These are phyloP conservation scores for Leishmania turanica DNA, from an alignment of 208 protist species.

Conservation along the genomic window DNA sequence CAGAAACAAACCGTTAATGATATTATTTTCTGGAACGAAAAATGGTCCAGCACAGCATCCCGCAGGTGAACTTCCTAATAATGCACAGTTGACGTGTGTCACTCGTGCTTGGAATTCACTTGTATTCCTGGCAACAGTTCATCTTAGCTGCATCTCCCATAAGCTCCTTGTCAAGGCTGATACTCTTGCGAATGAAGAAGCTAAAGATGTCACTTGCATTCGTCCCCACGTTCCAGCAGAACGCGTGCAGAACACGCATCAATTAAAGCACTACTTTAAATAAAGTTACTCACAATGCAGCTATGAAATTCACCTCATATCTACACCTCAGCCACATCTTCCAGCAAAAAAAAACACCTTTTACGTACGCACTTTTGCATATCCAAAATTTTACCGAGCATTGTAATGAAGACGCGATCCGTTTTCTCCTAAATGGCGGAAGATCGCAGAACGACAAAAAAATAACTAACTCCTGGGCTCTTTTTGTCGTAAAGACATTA, in stretches of 20 bases:
- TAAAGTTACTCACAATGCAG: not conserved
- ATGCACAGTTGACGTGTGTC: not conserved
- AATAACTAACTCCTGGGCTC: no score
- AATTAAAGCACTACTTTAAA: not conserved
- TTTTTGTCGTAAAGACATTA: no score
- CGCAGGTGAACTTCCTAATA: not conserved
- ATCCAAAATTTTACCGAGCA: not conserved
- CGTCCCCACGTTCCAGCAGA: not conserved
- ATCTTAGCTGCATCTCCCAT: not conserved
- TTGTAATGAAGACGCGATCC: not conserved
- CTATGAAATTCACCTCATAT: not conserved
- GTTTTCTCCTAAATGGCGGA: not conserved
- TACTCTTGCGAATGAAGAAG: not conserved
- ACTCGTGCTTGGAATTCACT: not conserved
- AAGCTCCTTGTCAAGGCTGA: not conserved
- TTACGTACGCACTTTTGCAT: not conserved
- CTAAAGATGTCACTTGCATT: not conserved
- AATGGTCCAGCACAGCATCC: not conserved
- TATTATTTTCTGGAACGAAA: not conserved
- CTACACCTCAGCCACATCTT: not conserved
- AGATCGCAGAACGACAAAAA: no score
- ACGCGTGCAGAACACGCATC: not conserved
- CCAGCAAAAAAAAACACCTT: not conserved
- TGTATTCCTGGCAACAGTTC: not conserved
- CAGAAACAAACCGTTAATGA: not conserved